Conservation (phyloP, 371 early-diverging fungal genomes). For the Zychaea mexicana region DNA sequence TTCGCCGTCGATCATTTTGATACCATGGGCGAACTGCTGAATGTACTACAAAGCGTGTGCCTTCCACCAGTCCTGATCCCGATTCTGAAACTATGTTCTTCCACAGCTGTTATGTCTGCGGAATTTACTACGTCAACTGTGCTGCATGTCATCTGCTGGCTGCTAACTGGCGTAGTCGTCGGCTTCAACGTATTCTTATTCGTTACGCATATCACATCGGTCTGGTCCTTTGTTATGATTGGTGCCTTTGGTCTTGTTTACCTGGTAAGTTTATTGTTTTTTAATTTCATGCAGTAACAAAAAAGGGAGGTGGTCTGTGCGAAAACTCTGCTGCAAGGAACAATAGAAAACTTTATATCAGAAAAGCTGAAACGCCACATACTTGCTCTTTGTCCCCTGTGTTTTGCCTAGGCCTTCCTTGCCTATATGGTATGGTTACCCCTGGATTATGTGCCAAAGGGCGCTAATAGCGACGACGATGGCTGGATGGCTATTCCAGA, state of each 20-base stretch:
- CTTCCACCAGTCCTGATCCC: constrained; percentile 76
- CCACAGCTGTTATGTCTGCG: constrained; percentile 49
- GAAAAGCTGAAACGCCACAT: neutral
- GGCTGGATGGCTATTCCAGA: constrained; percentile 21
- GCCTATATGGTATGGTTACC: constrained; percentile 24
- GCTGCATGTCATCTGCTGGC: constrained; percentile 33
- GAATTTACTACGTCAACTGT: constrained; percentile 41
- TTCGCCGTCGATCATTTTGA: constrained; percentile 65
- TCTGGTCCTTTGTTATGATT: constrained; percentile 3
- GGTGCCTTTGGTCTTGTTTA: constrained; percentile 18
- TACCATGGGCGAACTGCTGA: constrained; percentile 67
- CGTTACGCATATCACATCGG: constrained; percentile 33
- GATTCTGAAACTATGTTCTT: constrained; percentile 62
- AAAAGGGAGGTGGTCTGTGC: no score
- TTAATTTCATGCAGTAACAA: neutral
- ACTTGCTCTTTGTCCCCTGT: neutral
- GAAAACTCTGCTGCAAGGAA: no score
- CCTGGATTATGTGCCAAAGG: constrained; percentile 4
- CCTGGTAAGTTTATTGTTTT: constrained; percentile 9
- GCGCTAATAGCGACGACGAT: constrained; percentile 6
- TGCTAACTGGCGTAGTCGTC: constrained; percentile 50
- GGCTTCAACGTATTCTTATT: constrained; percentile 58
- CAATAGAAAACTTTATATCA: no score
- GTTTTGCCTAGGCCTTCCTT: constrained; percentile 16
- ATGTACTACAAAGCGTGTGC: constrained; percentile 64